Conservation (phyloP, 495 filamentous ascomycete species). For the Staphylotrichum tortipilum region DNA sequence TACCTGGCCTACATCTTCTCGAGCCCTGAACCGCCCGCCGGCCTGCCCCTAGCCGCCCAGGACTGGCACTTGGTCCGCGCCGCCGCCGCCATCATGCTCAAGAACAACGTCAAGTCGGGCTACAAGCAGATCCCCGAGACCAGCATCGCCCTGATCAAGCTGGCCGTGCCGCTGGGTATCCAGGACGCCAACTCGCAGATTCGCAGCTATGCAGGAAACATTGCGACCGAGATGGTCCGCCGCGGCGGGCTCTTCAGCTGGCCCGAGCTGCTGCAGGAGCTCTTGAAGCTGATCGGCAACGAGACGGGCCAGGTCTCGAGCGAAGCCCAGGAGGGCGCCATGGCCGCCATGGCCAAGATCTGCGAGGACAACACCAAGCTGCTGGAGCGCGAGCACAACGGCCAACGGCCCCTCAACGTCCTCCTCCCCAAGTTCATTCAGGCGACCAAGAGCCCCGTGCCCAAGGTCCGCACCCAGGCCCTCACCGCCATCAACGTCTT, state of each 20-base stretch:
- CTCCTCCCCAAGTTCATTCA: conserved; percentile 87
- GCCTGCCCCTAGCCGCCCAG: conserved; percentile 44
- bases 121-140: conserved; percentile 62
- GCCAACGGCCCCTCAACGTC: conserved; percentile 75
- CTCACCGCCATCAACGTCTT: conserved; percentile 85
- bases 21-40: conserved; percentile 51
- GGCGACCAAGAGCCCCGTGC: conserved; percentile 63
- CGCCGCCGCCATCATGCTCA: conserved; percentile 85
- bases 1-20: conserved; percentile 90
- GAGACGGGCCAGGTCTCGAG: conserved; percentile 54
- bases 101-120: conserved; percentile 73
- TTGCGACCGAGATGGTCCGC: conserved; percentile 88
- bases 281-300: conserved; percentile 69
- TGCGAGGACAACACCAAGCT: conserved; percentile 91
- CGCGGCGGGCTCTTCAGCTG: conserved; percentile 80
- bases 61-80: conserved; percentile 70
- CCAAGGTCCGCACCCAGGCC: conserved; percentile 69
- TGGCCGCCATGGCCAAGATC: conserved; percentile 86
- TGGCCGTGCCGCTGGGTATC: conserved; percentile 66
- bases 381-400: conserved; percentile 76
- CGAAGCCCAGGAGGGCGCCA: conserved; percentile 81
- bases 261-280: conserved; percentile 79
- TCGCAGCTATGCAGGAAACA: conserved; percentile 79
- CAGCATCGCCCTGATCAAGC: conserved; percentile 66
- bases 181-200: conserved; percentile 77